phyloP scores from a whole-genome alignment of 2,329 filamentous ascomycete species.

The Talaromyces funiculosus region DNA sequence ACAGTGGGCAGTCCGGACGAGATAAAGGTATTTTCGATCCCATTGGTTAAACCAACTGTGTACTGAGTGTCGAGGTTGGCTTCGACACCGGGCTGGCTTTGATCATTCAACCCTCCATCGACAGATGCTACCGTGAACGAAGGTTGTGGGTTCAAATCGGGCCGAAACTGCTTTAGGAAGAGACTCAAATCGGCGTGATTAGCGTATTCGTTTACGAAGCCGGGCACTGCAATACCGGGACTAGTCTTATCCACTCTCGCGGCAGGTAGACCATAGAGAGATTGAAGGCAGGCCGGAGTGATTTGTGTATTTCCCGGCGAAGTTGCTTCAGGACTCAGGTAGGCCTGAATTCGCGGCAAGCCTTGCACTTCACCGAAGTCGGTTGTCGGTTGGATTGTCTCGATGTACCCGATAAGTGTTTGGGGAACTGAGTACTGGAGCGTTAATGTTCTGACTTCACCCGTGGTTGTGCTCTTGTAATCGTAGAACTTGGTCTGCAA shows the following conservation, averaged over 20 bases:
- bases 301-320: constrained; percentile 5
- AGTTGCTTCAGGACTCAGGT: not conserved
- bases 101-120: not conserved
- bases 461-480: not conserved
- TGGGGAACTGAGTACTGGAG: constrained; percentile 4
- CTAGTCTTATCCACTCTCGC: not conserved
- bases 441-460: not conserved
- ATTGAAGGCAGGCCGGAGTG: constrained; percentile 10
- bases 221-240: constrained; percentile 2
- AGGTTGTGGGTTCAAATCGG: not conserved
- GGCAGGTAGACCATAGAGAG: constrained; percentile 3
- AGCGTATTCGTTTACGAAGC: constrained; percentile 9
- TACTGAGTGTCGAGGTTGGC: constrained; percentile 1
- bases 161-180: constrained; percentile 7
- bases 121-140: constrained; percentile 2
- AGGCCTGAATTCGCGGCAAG: not conserved
- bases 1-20: not conserved
- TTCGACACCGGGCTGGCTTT: not conserved
- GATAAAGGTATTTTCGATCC: not conserved
- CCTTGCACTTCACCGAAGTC: constrained; percentile 7
- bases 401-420: constrained; percentile 6
- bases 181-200: constrained; percentile 9
- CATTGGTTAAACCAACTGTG: constrained; percentile 1
- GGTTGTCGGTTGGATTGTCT: constrained; percentile 11
- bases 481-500: constrained; percentile 9